Evolutionary conservation across 306 rosid species (phyloP).

Genomic region (Arachis stenosperma): DNA sequence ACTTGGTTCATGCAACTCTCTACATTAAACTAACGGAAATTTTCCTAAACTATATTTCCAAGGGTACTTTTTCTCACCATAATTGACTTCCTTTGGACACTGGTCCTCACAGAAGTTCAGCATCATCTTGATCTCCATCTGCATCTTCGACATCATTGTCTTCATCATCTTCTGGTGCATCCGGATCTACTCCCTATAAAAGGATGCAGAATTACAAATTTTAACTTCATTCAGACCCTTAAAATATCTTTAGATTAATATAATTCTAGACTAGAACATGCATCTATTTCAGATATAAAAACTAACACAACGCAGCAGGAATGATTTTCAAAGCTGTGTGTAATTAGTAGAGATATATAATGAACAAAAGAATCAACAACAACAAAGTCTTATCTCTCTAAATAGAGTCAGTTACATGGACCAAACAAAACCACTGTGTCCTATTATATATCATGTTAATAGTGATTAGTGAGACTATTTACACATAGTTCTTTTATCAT

Average conservation of each 20-base stretch:
- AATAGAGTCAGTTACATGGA: too few species aligned
- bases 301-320: constrained; percentile 23
- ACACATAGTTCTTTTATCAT: too few species aligned
- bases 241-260: background rate
- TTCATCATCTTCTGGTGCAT: constrained; percentile 99
- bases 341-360: constrained; percentile 27
- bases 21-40: constrained; percentile 19
- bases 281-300: constrained; percentile 13
- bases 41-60: constrained; percentile 27
- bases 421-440: too few species aligned
- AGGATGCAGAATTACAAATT: constrained; percentile 37
- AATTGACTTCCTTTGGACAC: constrained; percentile 13
- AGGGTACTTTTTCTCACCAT: constrained; percentile 17
- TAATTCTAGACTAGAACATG: background rate
- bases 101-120: constrained; percentile 69
- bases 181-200: constrained; percentile 89
- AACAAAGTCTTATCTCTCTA: too few species aligned
- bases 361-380: background rate
- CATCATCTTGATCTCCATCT: constrained; percentile 94
- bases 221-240: constrained; percentile 20
- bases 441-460: too few species aligned
- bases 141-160: constrained; percentile 95
- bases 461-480: too few species aligned
- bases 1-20: constrained; percentile 18
- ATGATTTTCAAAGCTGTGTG: constrained; percentile 14